Evolutionary conservation across 148 eudicot species (phyloP), one percentile per base, ranked within the genome.

Genomic region (Pouteria glomerata): DNA sequence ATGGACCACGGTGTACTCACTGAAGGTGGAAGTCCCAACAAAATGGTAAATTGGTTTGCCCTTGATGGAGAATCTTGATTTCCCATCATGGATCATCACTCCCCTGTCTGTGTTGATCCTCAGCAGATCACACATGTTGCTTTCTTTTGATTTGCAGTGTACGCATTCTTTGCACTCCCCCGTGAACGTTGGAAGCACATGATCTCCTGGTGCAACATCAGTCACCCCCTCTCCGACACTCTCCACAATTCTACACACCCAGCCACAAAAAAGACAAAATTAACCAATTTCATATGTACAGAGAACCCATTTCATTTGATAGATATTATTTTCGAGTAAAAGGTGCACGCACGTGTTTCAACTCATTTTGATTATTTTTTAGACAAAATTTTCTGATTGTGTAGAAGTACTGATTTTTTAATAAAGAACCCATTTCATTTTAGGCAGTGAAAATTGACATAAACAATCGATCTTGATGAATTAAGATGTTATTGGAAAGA

Each of bases 181-280:
- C 0, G 80, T 52, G 68, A 78, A 78, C 45, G 72, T 78, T 21
- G 85, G 85, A 19, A 82, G 65, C 12, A 78, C 82, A 26, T 71
- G 77, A 57, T 82, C 85, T 45, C 85, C 85, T 52, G 79, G 81
- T 16, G 41, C 74, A 33, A 82, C 57, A 41, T 82, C 85, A 0
- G 70, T 50, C 35, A 82, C 85, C 8, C 78, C 76, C 34, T 78
- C 82, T 41, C n/a, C n/a, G n/a, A n/a, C n/a, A n/a, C n/a, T n/a
- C n/a, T n/a, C n/a, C n/a, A n/a, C n/a, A n/a, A n/a, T 82, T 82
- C 1, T 79, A 72, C 50, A 81, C 77, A 74, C 77, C 83, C 74
- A 79, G 67, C 78, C 83, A n/a, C n/a, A n/a, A n/a, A n/a, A n/a
- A n/a, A n/a, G n/a, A n/a, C n/a, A n/a, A n/a, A n/a, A n/a, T n/a